Base-by-base conservation (phyloP, 2,329 filamentous ascomycete genomes). In the Cryphonectria radicalis region DNA sequence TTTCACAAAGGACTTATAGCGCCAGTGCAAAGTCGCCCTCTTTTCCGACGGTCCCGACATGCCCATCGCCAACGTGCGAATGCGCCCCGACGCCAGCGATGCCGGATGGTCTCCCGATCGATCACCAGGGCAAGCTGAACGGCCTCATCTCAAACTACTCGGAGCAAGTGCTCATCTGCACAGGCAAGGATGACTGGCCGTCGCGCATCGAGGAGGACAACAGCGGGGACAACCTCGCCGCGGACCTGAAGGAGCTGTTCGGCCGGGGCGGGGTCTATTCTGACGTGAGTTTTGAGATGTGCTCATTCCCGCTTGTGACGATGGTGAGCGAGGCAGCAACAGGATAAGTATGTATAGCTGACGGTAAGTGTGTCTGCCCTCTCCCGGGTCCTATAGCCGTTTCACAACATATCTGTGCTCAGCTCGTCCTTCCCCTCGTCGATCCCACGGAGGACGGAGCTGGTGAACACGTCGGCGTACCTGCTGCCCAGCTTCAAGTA, bases 151-250 rank as follows among this genome's bases (percentile, higher is more conserved):
- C 92, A 1, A 84, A 87, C 0, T 97, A 97, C 79, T 86, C 90
- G 0, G 91, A 97, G 80, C 94, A 98, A 76, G 88, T 98, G 4
- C 81, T 98, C 13, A 86, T 98, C 19, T 95, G 92, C 73, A 97
- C 94, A 0, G 94, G 93, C 5, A 89, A 90, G 73, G 82, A 86
- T 42, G 93, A 97, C 81, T 98, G 95, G 95, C 84, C 86, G 40
- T 95, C 92, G 77, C 88, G 89, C 70, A 97, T 98, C 73, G 94
- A 97, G 79, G 91, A 97, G 63, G 94, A 97, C 72, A 89, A 91
- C 76, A 87, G 81, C 77, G 88, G 84, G 22, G 86, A 90, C 75
- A 91, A 91, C 75, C 80, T 95, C 25, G 90, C 91, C 7, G 89
- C 91, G 53, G 90, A 93, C 69, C 80, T 98, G 71, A 95, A 93